Percentiles rank a stretch among this genome's conserved stretches.
phyloP scores from a whole-genome alignment of 140 eudicot genomes.

The Stevia rebaudiana region DNA sequence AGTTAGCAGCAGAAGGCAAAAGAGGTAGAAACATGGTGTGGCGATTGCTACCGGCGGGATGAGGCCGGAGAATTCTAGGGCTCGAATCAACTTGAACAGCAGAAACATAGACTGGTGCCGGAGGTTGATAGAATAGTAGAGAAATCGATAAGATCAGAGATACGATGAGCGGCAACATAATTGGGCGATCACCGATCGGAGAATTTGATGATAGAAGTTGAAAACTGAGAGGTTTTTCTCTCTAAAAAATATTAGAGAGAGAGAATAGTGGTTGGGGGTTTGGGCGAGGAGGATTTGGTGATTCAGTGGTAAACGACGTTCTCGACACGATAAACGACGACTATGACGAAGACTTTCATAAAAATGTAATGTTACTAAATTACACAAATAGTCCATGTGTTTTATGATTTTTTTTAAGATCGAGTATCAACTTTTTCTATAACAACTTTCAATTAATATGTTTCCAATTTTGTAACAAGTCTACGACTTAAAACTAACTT shows the following conservation, averaged over 20 bases:
- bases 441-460: too few species aligned
- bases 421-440: too few species aligned
- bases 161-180: slow-evolving; percentile 12
- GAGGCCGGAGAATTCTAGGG: slow-evolving; percentile 26
- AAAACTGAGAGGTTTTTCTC: slow-evolving; percentile 13
- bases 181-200: slow-evolving; percentile 15
- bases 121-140: not conserved
- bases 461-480: too few species aligned
- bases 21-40: slow-evolving; percentile 68
- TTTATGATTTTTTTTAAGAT: too few species aligned
- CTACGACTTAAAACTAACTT: too few species aligned
- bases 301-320: slow-evolving; percentile 28
- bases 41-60: slow-evolving; percentile 26
- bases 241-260: slow-evolving; percentile 23
- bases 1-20: slow-evolving; percentile 31
- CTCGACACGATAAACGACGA: slow-evolving; percentile 15
- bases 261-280: slow-evolving; percentile 13
- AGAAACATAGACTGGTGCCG: slow-evolving; percentile 5
- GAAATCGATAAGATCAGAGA: slow-evolving; percentile 15
- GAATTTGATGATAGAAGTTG: not conserved
- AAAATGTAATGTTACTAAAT: too few species aligned
- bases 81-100: slow-evolving; percentile 7
- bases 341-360: slow-evolving; percentile 21
- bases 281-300: slow-evolving; percentile 9
- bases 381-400: too few species aligned